Evolutionary conservation across 805 yeast genomes (phyloP).

Genomic region (Pichia nanzhaoensis): DNA sequence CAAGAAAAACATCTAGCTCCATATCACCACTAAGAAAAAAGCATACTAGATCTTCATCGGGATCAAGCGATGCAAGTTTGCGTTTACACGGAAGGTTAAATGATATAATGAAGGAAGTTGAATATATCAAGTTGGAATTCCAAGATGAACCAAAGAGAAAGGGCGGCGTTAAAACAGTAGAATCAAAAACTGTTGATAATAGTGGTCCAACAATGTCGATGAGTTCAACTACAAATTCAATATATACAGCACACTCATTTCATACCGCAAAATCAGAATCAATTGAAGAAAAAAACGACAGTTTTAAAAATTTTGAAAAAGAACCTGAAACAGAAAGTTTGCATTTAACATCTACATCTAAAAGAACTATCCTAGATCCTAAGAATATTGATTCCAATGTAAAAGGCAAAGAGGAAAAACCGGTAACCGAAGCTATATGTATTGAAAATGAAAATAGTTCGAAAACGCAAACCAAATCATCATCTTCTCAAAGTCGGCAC

Average conservation of each 20-base stretch:
- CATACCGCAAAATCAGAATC: slow-evolving; percentile 12
- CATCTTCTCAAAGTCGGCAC: background rate
- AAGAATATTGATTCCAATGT: background rate
- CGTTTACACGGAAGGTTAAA: slow-evolving; percentile 25
- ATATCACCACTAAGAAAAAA: slow-evolving; percentile 2
- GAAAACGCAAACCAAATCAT: slow-evolving; percentile 1
- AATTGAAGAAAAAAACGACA: background rate
- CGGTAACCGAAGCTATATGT: background rate
- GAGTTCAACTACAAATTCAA: slow-evolving; percentile 1
- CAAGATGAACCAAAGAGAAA: slow-evolving; percentile 12
- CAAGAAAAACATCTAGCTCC: background rate
- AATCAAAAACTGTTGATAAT: background rate
- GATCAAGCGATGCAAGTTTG: slow-evolving; percentile 8
- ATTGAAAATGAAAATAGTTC: background rate
- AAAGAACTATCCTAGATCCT: background rate
- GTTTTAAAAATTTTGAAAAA: background rate
- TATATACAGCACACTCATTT: slow-evolving; percentile 11
- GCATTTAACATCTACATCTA: background rate
- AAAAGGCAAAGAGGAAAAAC: background rate
- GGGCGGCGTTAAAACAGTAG: too few relatives aligned
- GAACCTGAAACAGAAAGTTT: slow-evolving; percentile 4
- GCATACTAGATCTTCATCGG: background rate
- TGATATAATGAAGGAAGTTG: slow-evolving; percentile 29
- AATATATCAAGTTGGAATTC: slow-evolving; percentile 23
- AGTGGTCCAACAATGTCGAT: background rate